These are phyloP conservation scores for Collybia sordida DNA, from an alignment of 768 basidiomycete genomes.

Conservation along the genomic window DNA sequence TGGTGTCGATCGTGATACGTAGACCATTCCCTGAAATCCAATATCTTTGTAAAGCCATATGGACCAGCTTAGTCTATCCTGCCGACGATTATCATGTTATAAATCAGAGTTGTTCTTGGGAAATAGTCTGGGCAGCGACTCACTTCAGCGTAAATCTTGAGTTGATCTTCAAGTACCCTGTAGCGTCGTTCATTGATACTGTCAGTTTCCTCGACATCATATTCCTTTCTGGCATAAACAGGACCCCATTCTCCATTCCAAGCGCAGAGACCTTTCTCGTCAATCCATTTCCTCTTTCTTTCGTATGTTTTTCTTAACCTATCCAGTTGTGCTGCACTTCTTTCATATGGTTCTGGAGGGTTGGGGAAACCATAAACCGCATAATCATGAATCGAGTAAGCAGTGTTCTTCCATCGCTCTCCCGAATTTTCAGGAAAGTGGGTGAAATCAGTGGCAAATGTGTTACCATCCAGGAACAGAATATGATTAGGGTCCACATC, in stretches of 20 bases:
- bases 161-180: constrained; percentile 69
- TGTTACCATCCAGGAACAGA: constrained; percentile 84
- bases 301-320: constrained; percentile 49
- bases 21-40: constrained; percentile 86
- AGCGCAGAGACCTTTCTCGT: constrained; percentile 59
- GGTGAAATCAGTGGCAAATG: constrained; percentile 78
- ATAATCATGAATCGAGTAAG: constrained; percentile 81
- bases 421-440: constrained; percentile 60
- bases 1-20: constrained; percentile 63
- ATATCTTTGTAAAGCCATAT: constrained; percentile 93
- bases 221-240: constrained; percentile 67
- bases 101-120: constrained; percentile 73
- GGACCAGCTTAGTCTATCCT: constrained; percentile 73
- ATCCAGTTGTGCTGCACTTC: constrained; percentile 49
- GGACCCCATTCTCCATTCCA: constrained; percentile 88
- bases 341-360: constrained; percentile 51
- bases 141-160: constrained; percentile 67
- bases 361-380: constrained; percentile 71
- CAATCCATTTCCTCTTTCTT: constrained; percentile 80
- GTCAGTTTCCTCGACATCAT: constrained; percentile 59
- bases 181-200: constrained; percentile 65
- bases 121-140: constrained; percentile 26
- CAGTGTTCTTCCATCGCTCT: constrained; percentile 66
- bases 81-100: constrained; percentile 39
- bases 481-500: constrained; percentile 66